Evolutionary conservation across 1,284 basidiomycete species (phyloP).

Genomic region (Austropuccinia psidii): DNA sequence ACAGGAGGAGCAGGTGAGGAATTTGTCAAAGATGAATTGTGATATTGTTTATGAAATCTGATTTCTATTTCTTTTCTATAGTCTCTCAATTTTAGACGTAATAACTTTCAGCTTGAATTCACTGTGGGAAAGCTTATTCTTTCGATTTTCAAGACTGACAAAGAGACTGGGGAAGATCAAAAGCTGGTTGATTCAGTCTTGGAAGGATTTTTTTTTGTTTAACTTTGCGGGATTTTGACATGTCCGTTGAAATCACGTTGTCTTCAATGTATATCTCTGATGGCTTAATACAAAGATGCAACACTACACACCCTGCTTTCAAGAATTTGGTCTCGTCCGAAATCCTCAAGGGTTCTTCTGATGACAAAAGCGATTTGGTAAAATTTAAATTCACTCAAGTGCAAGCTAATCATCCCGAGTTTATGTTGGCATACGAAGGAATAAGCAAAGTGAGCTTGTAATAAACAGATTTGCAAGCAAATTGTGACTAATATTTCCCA

Average conservation of each 20-base stretch:
- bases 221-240: conserved; percentile 69
- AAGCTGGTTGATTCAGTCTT: conserved; percentile 72
- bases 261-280: conserved; percentile 55
- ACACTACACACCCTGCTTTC: conserved; percentile 46
- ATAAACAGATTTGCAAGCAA: background rate
- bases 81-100: conserved; percentile 64
- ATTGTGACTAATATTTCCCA: background rate
- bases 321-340: conserved; percentile 69
- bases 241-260: conserved; percentile 78
- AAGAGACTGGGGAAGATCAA: conserved; percentile 55
- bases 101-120: conserved; percentile 80
- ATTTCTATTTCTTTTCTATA: conserved; percentile 40
- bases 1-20: conserved; percentile 53
- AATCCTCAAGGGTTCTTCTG: conserved; percentile 48
- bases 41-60: background rate
- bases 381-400: conserved; percentile 74
- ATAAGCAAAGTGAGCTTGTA: conserved; percentile 55
- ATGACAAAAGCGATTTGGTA: conserved; percentile 61
- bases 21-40: background rate
- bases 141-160: conserved; percentile 64
- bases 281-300: conserved; percentile 62
- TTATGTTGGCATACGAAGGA: conserved; percentile 69
- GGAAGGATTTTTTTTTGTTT: conserved; percentile 67
- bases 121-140: conserved; percentile 79
- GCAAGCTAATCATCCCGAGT: conserved; percentile 80